These are phyloP conservation scores for Agaricus blazei DNA, from an alignment of 768 basidiomycete genomes.

Conservation along the genomic window DNA sequence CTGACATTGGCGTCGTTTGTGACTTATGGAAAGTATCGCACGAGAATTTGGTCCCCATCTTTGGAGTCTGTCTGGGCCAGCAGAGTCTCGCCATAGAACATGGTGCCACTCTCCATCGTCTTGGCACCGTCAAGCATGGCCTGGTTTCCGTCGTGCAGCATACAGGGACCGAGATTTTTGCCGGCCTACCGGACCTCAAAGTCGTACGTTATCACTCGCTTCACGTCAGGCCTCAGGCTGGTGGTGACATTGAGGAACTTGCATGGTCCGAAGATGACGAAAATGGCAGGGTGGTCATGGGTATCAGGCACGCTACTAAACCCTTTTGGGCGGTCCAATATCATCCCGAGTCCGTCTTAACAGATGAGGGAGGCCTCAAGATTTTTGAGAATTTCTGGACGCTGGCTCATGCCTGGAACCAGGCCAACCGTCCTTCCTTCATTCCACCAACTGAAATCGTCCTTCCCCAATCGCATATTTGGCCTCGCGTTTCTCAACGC, in stretches of 20 bases:
- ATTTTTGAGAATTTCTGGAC: constrained; percentile 73
- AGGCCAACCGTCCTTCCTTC: constrained; percentile 33
- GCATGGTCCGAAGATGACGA: constrained; percentile 72
- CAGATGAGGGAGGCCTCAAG: constrained; percentile 60
- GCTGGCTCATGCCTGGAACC: constrained; percentile 56
- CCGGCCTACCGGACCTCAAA: constrained; percentile 43
- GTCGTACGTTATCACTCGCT: constrained; percentile 83
- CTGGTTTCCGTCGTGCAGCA: constrained; percentile 66
- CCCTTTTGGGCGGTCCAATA: constrained; percentile 91
- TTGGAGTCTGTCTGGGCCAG: constrained; percentile 80
- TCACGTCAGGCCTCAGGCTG: constrained; percentile 43
- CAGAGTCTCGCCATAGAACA: constrained; percentile 68
- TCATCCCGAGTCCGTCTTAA: constrained; percentile 82
- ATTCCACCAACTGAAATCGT: constrained; percentile 27
- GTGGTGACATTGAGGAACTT: constrained; percentile 54
- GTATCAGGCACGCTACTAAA: constrained; percentile 50
- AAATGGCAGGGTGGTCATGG: constrained; percentile 73
- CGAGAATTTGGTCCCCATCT: constrained; percentile 55
- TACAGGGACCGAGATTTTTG: constrained; percentile 53
- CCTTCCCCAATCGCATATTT: constrained; percentile 39
- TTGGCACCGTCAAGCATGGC: constrained; percentile 22
- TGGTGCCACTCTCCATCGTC: constrained; percentile 55
- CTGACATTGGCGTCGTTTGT: constrained; percentile 65
- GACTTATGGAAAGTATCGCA: constrained; percentile 65
- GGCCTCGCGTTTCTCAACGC: constrained; percentile 44